Base-by-base conservation (phyloP, 73 alveolate genomes). In the Halteria grandinella region DNA sequence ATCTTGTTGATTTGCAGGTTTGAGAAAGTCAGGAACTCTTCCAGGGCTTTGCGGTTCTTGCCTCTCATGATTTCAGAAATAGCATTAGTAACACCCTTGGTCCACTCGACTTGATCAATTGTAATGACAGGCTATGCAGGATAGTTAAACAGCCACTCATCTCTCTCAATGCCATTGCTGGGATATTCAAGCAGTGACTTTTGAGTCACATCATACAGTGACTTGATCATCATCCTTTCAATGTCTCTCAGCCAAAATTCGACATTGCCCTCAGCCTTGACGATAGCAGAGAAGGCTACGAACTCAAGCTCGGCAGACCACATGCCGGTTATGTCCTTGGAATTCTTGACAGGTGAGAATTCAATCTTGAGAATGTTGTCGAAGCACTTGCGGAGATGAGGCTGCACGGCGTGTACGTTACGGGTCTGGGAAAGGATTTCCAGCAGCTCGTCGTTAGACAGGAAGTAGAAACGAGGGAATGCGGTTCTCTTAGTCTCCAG, bases 401-500 rank as follows among this genome's bases (percentile, higher is more conserved):
- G 98, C 63, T 97, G 97, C 3, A 97, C 99, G 49, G 97, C 97
- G 51, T 96, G 97, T 12, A 98, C 98, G 74, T 97, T 97, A 50
- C 99, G 75, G 32, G 99, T 98, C 75, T 98, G 95, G 36, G 99
- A 96, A 32, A 98, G 91, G 40, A 98, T 98, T 90, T 97, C 98
- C 39, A 98, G 89, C 57, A 98, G 87, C 84, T 98, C 99, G 72
- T 98, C 99, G 79, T 98, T 97, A 29, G 99, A 97, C 69, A 98
- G 87, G 95, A 98, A 98, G 80, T 98, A 98, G 92, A 98, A 98
- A 40, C 99, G 74, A 39, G 99, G 99, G 95, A 98, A 98, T 12
- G 99, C 99, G 8, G 97, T 95, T 77, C 99, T 91, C 92, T 98
- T 98, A 25, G 99, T 97, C 87, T 98, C 99, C 47, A 98, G 76